Evolutionary conservation across 768 basidiomycete species (phyloP), one percentile per base, ranked within the genome.

Genomic region (Baorangia bicolor): DNA sequence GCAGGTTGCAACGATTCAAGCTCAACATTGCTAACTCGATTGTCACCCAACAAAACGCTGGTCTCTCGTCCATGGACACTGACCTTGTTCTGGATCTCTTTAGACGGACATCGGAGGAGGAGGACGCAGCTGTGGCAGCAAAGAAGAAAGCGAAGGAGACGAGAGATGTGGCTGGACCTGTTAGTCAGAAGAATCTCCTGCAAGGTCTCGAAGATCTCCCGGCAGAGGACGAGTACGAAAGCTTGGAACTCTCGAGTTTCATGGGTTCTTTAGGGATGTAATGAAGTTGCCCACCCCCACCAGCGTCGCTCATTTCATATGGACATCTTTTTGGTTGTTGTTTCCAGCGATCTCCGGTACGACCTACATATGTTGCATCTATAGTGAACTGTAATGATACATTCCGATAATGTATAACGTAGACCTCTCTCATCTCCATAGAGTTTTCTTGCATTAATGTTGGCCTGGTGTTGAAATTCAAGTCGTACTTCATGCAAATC

Each of bases 11-110:
- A 80, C 91, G 94, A 47, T 99, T 99, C 83, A 99, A 99, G 72
- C 81, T 98, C 64, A 98, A 98, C 64, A 96, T 99, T 63, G 97
- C 97, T 30, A 88, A 92, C 61, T 94, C 97, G 9, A 86, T 99
- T 56, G 92, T 99, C 47, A 98, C 93, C 1, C 95, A 99, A 69
- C 95, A 99, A 70, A 99, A 99, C 69, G 83, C 96, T 1, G 94
- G 93, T 21, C 74, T 99, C 45, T 78, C 87, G 1, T 93, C 93
- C 2, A 98, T 99, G 95, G 95, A 96, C 65, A 98, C 97, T 0
- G 94, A 98, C 67, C 86, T 94, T 51, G 95, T 99, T 23, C 77
- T 99, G 25, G 97, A 98, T 71, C 80, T 99, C 35, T 98, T 99
- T 81, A 80, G 76, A 61, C 86, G 84, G 31, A 92, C 92, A 12